Evolutionary conservation across 352 stramenopile genomes (phyloP).

Genomic region (Phytophthora colocasiae): DNA sequence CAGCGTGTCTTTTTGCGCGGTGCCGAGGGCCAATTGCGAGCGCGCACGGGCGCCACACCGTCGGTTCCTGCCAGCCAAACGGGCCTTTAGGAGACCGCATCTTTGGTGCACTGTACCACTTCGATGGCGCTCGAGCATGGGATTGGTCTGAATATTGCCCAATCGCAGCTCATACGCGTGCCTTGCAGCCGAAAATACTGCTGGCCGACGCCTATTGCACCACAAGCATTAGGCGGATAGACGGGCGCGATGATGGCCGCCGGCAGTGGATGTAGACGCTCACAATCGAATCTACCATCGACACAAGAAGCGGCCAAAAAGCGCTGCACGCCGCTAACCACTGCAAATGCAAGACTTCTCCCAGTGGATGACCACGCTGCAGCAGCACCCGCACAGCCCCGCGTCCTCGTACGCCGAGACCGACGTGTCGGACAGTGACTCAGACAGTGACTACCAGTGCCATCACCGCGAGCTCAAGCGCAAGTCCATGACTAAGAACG

Average conservation of each 20-base stretch:
- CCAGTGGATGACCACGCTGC: conserved; percentile 57
- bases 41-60: conserved; percentile 2
- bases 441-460: conserved; percentile 39
- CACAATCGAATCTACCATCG: conserved; percentile 28
- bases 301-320: background rate
- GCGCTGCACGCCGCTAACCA: background rate
- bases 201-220: conserved; percentile 12
- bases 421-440: conserved; percentile 53
- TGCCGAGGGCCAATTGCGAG: conserved; percentile 1
- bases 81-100: conserved; percentile 4
- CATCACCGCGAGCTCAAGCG: conserved; percentile 32
- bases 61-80: background rate
- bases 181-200: conserved; percentile 31
- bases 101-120: conserved; percentile 17
- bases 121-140: background rate
- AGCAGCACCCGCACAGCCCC: conserved; percentile 45
- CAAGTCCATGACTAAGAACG: conserved; percentile 26
- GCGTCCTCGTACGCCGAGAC: conserved; percentile 72
- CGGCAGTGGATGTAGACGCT: conserved; percentile 17
- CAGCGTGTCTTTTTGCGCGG: conserved; percentile 21
- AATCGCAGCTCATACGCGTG: conserved; percentile 12
- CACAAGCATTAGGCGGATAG: conserved; percentile 14
- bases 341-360: conserved; percentile 53
- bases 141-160: conserved; percentile 9
- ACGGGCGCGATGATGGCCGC: conserved; percentile 15